phyloP scores from a whole-genome alignment of 768 basidiomycete genomes.

The Mycena epipterygia region DNA sequence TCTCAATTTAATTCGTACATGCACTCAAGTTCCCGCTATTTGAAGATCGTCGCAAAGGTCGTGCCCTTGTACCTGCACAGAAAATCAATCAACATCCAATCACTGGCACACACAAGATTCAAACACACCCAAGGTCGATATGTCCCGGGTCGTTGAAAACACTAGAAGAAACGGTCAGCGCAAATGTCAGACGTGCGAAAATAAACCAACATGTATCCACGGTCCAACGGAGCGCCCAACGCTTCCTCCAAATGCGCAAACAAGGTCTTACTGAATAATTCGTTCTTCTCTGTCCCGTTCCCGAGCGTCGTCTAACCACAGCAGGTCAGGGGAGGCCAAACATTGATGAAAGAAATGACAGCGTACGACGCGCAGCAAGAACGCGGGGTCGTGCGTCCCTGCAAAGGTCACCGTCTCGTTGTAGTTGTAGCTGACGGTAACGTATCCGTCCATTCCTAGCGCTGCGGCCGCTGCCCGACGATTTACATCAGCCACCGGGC shows the following conservation, averaged over 20 bases:
- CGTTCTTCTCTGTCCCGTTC: background rate
- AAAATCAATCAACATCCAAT: too few species aligned
- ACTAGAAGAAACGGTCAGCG: too few species aligned
- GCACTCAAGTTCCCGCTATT: too few species aligned
- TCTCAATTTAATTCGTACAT: too few species aligned
- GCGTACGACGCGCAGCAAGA: background rate
- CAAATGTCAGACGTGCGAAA: background rate
- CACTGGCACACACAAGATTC: too few species aligned
- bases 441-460: background rate
- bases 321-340: too few species aligned
- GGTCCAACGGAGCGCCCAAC: background rate
- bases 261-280: background rate
- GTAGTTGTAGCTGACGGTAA: conserved; percentile 2
- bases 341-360: too few species aligned
- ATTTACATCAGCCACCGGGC: background rate
- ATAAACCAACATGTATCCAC: background rate
- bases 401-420: background rate
- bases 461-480: background rate
- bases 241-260: too few species aligned
- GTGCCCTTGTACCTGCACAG: too few species aligned
- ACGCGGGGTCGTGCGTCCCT: background rate
- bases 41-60: too few species aligned
- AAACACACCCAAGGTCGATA: too few species aligned
- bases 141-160: background rate
- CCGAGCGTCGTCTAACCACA: background rate